Evolutionary conservation across 208 protist genomes (phyloP).

Genomic region (Trypanosoma lewisi): DNA sequence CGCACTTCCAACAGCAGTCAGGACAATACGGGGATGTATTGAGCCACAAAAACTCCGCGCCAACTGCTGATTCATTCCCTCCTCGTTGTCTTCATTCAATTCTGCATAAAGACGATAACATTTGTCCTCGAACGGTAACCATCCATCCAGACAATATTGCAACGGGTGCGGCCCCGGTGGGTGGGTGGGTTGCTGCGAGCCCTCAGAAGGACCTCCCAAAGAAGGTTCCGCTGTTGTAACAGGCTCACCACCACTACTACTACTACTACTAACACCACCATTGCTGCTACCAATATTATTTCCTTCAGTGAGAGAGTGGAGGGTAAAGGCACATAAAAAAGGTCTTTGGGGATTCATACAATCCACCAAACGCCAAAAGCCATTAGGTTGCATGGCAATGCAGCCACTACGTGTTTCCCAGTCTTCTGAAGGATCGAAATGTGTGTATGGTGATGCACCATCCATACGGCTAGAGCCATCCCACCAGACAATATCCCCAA

Average conservation of each 20-base stretch:
- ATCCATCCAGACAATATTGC: slow-evolving; percentile 43
- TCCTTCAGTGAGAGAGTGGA: slow-evolving; percentile 3
- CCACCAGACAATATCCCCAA: slow-evolving; percentile 36
- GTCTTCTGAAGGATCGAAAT: slow-evolving; percentile 32
- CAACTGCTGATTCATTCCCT: slow-evolving; percentile 30
- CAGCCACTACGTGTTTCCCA: slow-evolving; percentile 39
- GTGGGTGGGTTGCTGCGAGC: slow-evolving; percentile 12
- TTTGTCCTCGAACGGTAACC: slow-evolving; percentile 33
- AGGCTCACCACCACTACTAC: background rate
- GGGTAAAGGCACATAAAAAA: slow-evolving; percentile 45
- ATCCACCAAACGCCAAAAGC: slow-evolving; percentile 40
- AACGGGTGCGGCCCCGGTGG: slow-evolving; percentile 37
- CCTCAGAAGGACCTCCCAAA: background rate
- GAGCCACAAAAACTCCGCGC: slow-evolving; percentile 35
- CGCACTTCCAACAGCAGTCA: slow-evolving; percentile 44
- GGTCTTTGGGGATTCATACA: slow-evolving; percentile 26
- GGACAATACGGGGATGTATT: slow-evolving; percentile 41
- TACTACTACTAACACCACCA: slow-evolving; percentile 8
- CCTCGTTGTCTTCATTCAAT: slow-evolving; percentile 28
- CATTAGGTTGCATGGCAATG: slow-evolving; percentile 43
- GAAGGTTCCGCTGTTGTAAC: slow-evolving; percentile 1
- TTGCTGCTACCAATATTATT: slow-evolving; percentile 6
- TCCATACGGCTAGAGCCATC: slow-evolving; percentile 8
- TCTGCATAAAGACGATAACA: slow-evolving; percentile 54
- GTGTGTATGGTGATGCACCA: slow-evolving; percentile 27